Base-by-base conservation (phyloP, 805 yeast species). In the Pichia heedii region DNA sequence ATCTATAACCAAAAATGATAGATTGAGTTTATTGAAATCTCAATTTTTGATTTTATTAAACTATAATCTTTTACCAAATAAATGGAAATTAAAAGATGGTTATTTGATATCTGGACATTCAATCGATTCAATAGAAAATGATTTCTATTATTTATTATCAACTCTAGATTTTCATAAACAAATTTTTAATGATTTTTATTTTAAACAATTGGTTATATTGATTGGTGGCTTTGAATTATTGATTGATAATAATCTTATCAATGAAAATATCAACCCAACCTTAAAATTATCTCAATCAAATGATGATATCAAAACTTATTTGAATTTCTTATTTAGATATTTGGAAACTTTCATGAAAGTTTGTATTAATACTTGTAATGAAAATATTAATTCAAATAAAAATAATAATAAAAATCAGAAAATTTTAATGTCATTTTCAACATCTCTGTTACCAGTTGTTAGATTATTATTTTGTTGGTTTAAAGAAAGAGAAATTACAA, bases 391-490 rank as follows among this genome's bases (percentile, higher is more conserved):
- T 24, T 24, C 26, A 9, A 24, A 24, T 5, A 9, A 3, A 24
- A 24, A 24, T 24, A 24, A 24, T 3, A 27, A 27, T 12, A 9
- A 27, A 2, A 29, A 27, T 16, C 33, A 33, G 22, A 38, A 36
- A 8, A 27, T 36, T n/a, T 36, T 41, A 12, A 33, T 49, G 41
- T 41, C 46, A 8, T 49, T 57, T 24, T 52, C 60, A 27, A 49
- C 58, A 37, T 38, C 54, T 10, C 49, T 63, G 21, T 58, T 62
- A 50, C 76, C 66, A 40, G 56, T 62, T 38, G 37, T 76, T 0
- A 66, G 89, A 51, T 60, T 81, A 10, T 55, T 74, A 36, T 63
- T 75, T 21, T 71, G 74, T 44, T 81, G 85, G 85, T 53, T 80
- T 22, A 74, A 70, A 48, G 71, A 72, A 36, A 68, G 76, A 44